Evolutionary conservation across 1,284 basidiomycete species (phyloP), one percentile per base, ranked within the genome.

Genomic region (Polyporus tsugae): DNA sequence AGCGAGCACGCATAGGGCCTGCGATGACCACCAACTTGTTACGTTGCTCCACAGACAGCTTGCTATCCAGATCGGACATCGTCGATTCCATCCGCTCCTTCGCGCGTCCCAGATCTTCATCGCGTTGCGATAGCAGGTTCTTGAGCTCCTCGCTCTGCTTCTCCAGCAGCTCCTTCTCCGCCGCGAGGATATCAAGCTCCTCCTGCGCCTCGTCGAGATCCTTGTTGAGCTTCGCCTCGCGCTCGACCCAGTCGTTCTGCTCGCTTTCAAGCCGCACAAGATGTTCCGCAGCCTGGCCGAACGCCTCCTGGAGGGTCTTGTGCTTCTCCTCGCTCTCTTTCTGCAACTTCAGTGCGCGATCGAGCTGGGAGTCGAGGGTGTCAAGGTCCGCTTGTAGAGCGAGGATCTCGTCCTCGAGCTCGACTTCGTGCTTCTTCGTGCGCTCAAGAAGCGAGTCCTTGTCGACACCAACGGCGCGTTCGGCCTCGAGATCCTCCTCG

Each of bases 401-500:
- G 1, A 85, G 83, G 13, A 97, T 86, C 74, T 97, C 95, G 67
- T 98, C 95, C 74, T 95, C 91, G 2, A 99, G 85, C 70, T 95
- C 91, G 25, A 86, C 84, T 78, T 98, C 96, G 41, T 91, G 89
- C 74, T 91, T 90, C 83, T 97, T 97, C 78, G 91, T 93, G 41
- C 96, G 86, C 66, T 94, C 91, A 1, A 99, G 85, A n/a, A 95
- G 84, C 13, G 87, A 82, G 72, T 98, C 95, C 80, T 97, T 97
- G 80, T 98, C 95, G 38, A 94, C 75, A 5, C 89, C 88, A 15
- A 97, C 85, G 11, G 88, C 85, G 39, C 95, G 89, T 77, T 99
- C 97, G 0, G 92, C 91, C 63, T 92, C 91, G 19, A 99, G 86
- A 42, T 92, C 89, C 39, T 91, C 89, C 78, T 96, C 93, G 13